Evolutionary conservation across 768 basidiomycete species (phyloP), one percentile per base, ranked within the genome.

Genomic region (Phylloporus rhodoxanthus): DNA sequence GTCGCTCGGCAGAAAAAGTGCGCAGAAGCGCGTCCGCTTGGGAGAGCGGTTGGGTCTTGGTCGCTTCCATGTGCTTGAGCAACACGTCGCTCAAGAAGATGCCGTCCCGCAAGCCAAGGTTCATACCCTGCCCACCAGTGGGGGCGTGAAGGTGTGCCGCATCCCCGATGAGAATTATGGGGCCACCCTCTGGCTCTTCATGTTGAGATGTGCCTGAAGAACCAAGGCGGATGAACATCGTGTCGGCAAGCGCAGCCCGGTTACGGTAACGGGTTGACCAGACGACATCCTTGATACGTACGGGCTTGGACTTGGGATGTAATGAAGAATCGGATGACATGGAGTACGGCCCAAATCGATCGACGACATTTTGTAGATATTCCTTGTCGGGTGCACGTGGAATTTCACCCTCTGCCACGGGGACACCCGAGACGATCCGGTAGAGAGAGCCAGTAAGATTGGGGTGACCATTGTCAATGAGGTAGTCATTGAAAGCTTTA

Each of bases 121-220:
- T 80, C 78, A 81, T 77, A 4, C 80, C 80, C 53, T 81, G 79
- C 0, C 79, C 80, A 5, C 80, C 78, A 2, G 71, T 68, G 5
- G 80, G 78, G 2, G 79, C 75, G 47, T 80, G 80, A 41, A 79
- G 72, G 20, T 76, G 70, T 19, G 78, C 80, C 1, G 78, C 77
- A 55, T 77, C 75, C 0, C 75, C 75, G 2, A 74, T 40, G 43
- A 78, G 58, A 28, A 68, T 8, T 26, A 68, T 50, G 0, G 25
- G 56, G 0, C 54, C 57, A 4, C 62, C 63, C 17, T 48, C 50
- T 33, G 51, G 37, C 20, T 49, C 50, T 20, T 44, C 51, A 1
- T 34, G 2, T 15, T 43, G n/a, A 14, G 28, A 26, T 8, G 8
- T 4, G 3, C 3, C 40, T 2, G 49, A 48, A 1, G 52, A 52